Conservation (phyloP, 2,329 filamentous ascomycete genomes). For the Arthrinium puccinioides region DNA sequence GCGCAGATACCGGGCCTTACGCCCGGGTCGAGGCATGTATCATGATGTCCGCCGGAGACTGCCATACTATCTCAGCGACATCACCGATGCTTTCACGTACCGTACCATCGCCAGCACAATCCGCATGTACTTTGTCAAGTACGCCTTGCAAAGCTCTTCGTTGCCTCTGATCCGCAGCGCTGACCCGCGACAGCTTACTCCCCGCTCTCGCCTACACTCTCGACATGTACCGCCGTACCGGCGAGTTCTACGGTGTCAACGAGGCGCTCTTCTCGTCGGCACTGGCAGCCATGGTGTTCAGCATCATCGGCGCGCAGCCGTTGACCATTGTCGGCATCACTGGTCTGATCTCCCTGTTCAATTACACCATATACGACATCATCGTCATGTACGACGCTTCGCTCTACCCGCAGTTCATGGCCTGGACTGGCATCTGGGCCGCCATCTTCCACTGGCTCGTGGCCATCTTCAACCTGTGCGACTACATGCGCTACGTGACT, state of each 20-base stretch:
- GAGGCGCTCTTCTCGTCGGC: conserved; percentile 48
- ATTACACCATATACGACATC: conserved; percentile 54
- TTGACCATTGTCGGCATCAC: conserved; percentile 51
- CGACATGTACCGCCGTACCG: conserved; percentile 50
- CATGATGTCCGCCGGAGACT: conserved; percentile 40
- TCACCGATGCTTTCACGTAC: conserved; percentile 46
- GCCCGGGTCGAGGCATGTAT: conserved; percentile 44
- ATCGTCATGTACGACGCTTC: conserved; percentile 37
- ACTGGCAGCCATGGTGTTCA: conserved; percentile 48
- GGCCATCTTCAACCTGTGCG: conserved; percentile 42
- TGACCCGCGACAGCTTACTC: conserved; percentile 30
- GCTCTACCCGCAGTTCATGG: conserved; percentile 46
- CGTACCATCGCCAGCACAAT: conserved; percentile 45
- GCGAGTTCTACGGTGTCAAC: conserved; percentile 48
- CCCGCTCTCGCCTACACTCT: conserved; percentile 51
- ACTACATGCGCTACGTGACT: conserved; percentile 53
- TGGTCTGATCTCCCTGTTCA: conserved; percentile 47
- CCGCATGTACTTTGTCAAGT: conserved; percentile 53
- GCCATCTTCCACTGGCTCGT: conserved; percentile 51
- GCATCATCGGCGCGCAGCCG: conserved; percentile 41
- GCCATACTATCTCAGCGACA: conserved; percentile 46
- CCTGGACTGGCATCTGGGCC: conserved; percentile 50
- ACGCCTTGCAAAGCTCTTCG: neutral
- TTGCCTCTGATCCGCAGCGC: neutral
- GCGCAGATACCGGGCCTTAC: conserved; percentile 30